Evolutionary conservation across 2,329 filamentous ascomycete genomes (phyloP), one percentile per base, ranked within the genome.

Genomic region (Pseudogymnoascus verrucosus): DNA sequence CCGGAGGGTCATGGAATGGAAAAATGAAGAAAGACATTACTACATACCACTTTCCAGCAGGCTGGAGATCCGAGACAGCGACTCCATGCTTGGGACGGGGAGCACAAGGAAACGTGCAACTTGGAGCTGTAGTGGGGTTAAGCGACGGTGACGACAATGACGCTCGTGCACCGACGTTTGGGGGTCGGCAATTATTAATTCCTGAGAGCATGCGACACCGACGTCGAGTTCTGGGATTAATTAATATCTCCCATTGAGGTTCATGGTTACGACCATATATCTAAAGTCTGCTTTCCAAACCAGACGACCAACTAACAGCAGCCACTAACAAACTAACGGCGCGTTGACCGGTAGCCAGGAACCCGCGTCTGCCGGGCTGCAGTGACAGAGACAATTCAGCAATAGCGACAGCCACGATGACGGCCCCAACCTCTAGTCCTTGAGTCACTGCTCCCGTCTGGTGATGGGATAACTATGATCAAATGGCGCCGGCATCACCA

Each of bases 61-160:
- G 75, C 87, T 91, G 70, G 93, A 96, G 77, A 99, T 96, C 73
- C 90, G 86, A 68, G 93, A 92, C 74, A 98, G 92, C 21, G 93
- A 96, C 84, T 99, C 95, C 95, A 99, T 99, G 42, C 42, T 34
- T 34, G 19, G 34, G 19, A n/a, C 12, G n/a, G 34, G 61, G 39
- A 28, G 61, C 28, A 36, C 63, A 34, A 36, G 19, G 42, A 37
- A 34, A 36, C 31, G 47, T 57, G 61, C 61, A 47, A 34, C 61
- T 51, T 31, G 19, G 60, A 64, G 63, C 59, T 68, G 61, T 69
- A 42, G 69, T 71, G 69, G 71, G 70, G 71, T 65, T 69, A 69
- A 70, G 69, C 68, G 69, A 70, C 62, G 34, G 39, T 37, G 39
- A 42, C 59, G 59, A 40, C 39, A 42, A 16, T 61, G 59, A 61